Base-by-base conservation (phyloP, 2,329 filamentous ascomycete genomes). In the Monosporascus sp. region DNA sequence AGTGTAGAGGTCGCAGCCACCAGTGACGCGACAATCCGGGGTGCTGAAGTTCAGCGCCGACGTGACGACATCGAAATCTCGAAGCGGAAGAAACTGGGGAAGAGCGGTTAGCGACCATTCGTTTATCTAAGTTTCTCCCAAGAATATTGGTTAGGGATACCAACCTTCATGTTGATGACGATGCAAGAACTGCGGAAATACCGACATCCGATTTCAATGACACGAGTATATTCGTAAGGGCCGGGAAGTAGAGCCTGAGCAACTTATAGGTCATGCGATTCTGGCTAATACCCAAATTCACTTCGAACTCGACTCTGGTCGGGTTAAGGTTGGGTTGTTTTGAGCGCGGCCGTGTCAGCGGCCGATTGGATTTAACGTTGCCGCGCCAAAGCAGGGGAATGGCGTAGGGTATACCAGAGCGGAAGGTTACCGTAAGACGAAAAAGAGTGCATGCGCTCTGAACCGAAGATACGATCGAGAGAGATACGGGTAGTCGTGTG, bases 21-120 rank as follows among this genome's bases (percentile, higher is more conserved):
- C 94, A 27, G 91, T 87, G 56, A 99, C 88, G 62, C 93, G 89
- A 68, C 90, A 92, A 69, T 97, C 93, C 50, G 89, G 85, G 1
- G 93, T 97, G 65, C 94, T 90, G 77, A 97, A 97, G 70, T 96
- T 97, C 68, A 99, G 85, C 58, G 93, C 89, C 74, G 88, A 88
- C 56, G 91, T 93, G 61, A 97, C 89, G 71, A 88, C 85, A 72
- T 97, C 92, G 68, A 97, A 92, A 62, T 95, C 89, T 72, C 86
- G 87, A 58, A 96, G 82, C 56, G 93, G 91, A 65, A 99, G 80
- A 73, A 95, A 99, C 93, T 99, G 44, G 17, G 37, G 49, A 44
- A 53, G 49, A 27, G 11, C 24, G n/a, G 35, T 50, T 24, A 55
- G 50, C 43, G 45, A n/a, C 43, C 36, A 18, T 7, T 3, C n/a